phyloP scores from a whole-genome alignment of 495 filamentous ascomycete species.

The Neurospora sublineolata region DNA sequence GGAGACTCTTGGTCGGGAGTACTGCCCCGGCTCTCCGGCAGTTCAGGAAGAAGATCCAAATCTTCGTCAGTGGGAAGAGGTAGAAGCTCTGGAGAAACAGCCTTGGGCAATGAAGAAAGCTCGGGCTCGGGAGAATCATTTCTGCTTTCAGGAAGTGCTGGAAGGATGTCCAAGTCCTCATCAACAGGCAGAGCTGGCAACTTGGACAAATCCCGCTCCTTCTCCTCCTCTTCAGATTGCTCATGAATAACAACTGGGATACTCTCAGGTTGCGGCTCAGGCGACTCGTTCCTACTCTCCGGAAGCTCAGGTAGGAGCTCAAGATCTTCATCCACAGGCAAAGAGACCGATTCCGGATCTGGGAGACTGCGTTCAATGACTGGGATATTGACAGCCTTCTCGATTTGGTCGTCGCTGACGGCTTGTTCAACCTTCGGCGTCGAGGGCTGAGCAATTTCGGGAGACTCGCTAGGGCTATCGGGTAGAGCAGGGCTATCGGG shows the following conservation, averaged over 20 bases:
- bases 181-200: background rate
- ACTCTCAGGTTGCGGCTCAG: background rate
- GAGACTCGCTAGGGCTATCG: slow-evolving; percentile 4
- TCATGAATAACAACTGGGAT: background rate
- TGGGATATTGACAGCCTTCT: background rate
- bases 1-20: background rate
- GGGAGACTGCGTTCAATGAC: background rate
- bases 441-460: background rate
- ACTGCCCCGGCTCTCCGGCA: background rate
- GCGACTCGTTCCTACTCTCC: slow-evolving; percentile 6
- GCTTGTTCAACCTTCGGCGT: background rate
- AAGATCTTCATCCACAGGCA: background rate
- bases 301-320: slow-evolving; percentile 5
- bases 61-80: background rate
- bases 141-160: background rate
- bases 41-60: background rate
- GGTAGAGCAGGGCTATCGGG: slow-evolving; percentile 6
- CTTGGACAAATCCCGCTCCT: slow-evolving; percentile 4
- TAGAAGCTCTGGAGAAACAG: background rate
- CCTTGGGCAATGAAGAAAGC: background rate
- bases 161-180: background rate
- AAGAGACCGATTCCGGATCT: background rate
- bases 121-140: background rate
- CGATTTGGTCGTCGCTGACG: background rate
- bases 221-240: background rate